Evolutionary conservation across 129 eudicot species (phyloP).

Genomic region (Helichrysum umbraculigerum): DNA sequence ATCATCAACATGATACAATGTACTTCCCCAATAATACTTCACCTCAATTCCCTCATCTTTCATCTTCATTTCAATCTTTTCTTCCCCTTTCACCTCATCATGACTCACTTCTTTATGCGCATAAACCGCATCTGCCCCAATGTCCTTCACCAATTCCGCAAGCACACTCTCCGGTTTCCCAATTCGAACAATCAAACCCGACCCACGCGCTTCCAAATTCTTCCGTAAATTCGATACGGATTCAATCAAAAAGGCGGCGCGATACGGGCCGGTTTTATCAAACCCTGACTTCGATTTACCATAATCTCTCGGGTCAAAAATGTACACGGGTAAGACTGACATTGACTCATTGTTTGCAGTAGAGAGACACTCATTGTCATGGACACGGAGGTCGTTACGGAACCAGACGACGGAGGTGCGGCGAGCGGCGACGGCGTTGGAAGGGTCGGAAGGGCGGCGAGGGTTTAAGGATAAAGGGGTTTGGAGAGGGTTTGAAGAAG

Average conservation of each 20-base stretch:
- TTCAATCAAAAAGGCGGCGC: constrained; percentile 70
- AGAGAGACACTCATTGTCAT: constrained; percentile 70
- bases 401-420: constrained; percentile 81
- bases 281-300: constrained; percentile 84
- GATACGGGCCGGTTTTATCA: constrained; percentile 86
- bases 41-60: constrained; percentile 90
- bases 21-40: constrained; percentile 95
- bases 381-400: constrained; percentile 83
- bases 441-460: constrained; percentile 75
- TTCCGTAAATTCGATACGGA: constrained; percentile 66
- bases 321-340: constrained; percentile 76
- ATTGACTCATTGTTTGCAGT: constrained; percentile 73
- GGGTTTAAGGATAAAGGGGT: constrained; percentile 64
- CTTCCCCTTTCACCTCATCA: constrained; percentile 86
- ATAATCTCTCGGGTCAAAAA: constrained; percentile 89
- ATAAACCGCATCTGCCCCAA: constrained; percentile 85
- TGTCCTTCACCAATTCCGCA: constrained; percentile 64
- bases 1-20: constrained; percentile 91
- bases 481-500: constrained; percentile 69
- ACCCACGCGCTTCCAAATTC: constrained; percentile 67
- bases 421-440: constrained; percentile 55
- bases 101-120: constrained; percentile 75
- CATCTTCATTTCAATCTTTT: constrained; percentile 55
- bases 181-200: constrained; percentile 74
- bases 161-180: constrained; percentile 79